A percentile compares a stretch with the other conserved stretches of the same genome.
phyloP scores from a whole-genome alignment of 169 alveolate genomes.

The Plasmodium fragile region DNA sequence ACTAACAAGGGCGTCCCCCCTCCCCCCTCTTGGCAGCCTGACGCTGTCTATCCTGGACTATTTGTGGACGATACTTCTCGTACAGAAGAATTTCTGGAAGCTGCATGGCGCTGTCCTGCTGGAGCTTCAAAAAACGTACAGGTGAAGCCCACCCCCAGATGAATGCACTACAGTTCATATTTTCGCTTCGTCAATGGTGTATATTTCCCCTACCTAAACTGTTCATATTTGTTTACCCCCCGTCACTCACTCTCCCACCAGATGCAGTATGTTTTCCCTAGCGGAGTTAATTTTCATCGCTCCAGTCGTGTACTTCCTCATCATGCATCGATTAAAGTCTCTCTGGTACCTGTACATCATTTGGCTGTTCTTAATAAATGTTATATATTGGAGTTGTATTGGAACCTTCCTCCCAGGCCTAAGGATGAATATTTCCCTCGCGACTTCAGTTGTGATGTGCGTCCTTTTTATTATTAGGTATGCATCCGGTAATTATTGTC shows the following conservation, averaged over 20 bases:
- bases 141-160: neutral
- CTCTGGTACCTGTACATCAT: slow-evolving; percentile 56
- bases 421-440: slow-evolving; percentile 35
- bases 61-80: slow-evolving; percentile 61
- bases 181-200: neutral
- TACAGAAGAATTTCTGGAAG: slow-evolving; percentile 55
- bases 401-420: slow-evolving; percentile 7
- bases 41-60: slow-evolving; percentile 25
- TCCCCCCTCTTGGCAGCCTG: neutral
- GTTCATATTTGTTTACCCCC: neutral
- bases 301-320: slow-evolving; percentile 42
- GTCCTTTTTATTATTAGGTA: slow-evolving; percentile 54
- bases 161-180: neutral
- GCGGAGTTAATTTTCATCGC: slow-evolving; percentile 21
- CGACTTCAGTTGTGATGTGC: slow-evolving; percentile 11
- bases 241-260: neutral
- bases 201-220: neutral
- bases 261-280: slow-evolving; percentile 39
- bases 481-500: neutral
- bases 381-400: slow-evolving; percentile 21
- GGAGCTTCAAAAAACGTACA: slow-evolving; percentile 5
- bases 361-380: slow-evolving; percentile 27
- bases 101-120: neutral
- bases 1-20: neutral
- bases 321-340: slow-evolving; percentile 52